Evolutionary conservation across 495 filamentous ascomycete species (phyloP).

Genomic region (Neurospora sp.): DNA sequence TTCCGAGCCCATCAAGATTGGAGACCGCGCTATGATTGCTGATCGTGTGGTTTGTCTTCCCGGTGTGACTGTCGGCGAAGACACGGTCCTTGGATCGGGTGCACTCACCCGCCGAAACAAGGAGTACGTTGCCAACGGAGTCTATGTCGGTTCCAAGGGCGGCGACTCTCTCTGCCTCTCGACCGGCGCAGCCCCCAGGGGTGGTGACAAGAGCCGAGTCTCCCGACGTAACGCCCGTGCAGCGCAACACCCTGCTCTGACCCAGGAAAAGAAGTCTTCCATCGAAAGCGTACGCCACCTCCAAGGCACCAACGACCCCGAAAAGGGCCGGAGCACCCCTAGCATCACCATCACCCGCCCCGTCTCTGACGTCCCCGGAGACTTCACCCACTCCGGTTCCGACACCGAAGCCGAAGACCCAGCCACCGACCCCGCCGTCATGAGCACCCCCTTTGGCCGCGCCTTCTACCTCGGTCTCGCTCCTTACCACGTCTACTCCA

Average conservation of each 20-base stretch:
- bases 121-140: conserved; percentile 25
- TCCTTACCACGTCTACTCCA: conserved; percentile 30
- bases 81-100: conserved; percentile 35
- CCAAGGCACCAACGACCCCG: background rate
- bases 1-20: conserved; percentile 28
- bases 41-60: conserved; percentile 22
- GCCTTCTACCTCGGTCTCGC: conserved; percentile 34
- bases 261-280: background rate
- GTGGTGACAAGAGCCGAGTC: background rate
- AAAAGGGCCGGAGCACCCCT: background rate
- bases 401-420: background rate
- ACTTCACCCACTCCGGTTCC: background rate
- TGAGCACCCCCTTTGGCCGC: conserved; percentile 27
- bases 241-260: background rate
- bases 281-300: background rate
- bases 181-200: background rate
- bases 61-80: conserved; percentile 24
- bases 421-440: background rate
- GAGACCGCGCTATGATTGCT: conserved; percentile 33
- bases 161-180: conserved; percentile 32
- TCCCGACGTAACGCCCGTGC: background rate
- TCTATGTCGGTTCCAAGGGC: conserved; percentile 36
- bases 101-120: conserved; percentile 29
- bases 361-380: background rate
- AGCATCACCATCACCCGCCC: background rate